Conservation (phyloP, 2,329 filamentous ascomycete species). For the Cercospora sp. region DNA sequence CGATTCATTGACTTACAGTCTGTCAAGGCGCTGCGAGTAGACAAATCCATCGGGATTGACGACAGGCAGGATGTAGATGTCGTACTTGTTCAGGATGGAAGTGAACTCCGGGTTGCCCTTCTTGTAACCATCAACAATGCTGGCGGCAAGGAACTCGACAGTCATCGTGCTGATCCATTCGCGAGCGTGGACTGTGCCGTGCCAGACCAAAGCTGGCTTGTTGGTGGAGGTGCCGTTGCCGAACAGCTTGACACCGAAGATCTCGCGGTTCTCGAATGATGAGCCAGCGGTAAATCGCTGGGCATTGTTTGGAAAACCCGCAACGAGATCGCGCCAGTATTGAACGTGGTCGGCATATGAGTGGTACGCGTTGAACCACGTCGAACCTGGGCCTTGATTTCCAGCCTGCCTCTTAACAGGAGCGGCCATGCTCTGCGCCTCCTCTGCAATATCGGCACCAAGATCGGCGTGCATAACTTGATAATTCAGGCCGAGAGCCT, state of each 20-base stretch:
- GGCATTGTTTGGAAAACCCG: slow-evolving; percentile 28
- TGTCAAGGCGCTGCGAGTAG: slow-evolving; percentile 57
- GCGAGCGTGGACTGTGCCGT: slow-evolving; percentile 29
- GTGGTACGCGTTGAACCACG: slow-evolving; percentile 31
- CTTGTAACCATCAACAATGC: slow-evolving; percentile 30
- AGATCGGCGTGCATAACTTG: slow-evolving; percentile 27
- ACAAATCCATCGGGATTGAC: slow-evolving; percentile 53
- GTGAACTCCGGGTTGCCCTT: slow-evolving; percentile 21
- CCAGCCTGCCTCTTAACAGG: slow-evolving; percentile 20
- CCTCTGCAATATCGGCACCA: slow-evolving; percentile 24
- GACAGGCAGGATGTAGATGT: slow-evolving; percentile 31
- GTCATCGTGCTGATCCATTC: slow-evolving; percentile 34
- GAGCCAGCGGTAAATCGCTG: slow-evolving; percentile 27
- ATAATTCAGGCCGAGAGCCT: slow-evolving; percentile 24
- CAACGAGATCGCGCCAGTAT: slow-evolving; percentile 29
- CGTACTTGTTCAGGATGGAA: slow-evolving; percentile 26
- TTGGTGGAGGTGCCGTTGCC: slow-evolving; percentile 24
- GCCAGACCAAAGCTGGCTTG: slow-evolving; percentile 30
- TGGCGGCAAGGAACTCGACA: slow-evolving; percentile 32
- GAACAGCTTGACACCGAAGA: slow-evolving; percentile 30
- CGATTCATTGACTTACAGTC: slow-evolving; percentile 40
- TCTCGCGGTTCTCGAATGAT: slow-evolving; percentile 29
- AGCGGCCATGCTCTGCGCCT: slow-evolving; percentile 14
- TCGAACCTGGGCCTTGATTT: slow-evolving; percentile 21
- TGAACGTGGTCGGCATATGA: slow-evolving; percentile 31